Conservation (phyloP, 2,329 filamentous ascomycete genomes). For the Nothophoma quercina region DNA sequence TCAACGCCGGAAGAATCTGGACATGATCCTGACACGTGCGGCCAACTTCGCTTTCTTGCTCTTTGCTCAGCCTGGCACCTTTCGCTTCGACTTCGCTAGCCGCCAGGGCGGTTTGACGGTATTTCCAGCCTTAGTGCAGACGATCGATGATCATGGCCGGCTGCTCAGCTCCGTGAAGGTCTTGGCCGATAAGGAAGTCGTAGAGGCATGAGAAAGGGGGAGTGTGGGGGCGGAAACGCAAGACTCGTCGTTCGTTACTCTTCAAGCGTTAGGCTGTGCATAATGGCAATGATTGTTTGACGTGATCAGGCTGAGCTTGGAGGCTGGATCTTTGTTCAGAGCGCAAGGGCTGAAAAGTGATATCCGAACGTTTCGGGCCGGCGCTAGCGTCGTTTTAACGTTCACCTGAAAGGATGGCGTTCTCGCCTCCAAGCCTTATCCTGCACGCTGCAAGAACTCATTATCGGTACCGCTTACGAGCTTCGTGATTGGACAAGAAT, state of each 20-base stretch:
- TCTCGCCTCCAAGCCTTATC: neutral
- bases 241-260: neutral
- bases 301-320: neutral
- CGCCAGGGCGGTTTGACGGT: conserved; percentile 21
- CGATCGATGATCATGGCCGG: conserved; percentile 33
- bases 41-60: conserved; percentile 38
- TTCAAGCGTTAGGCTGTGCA: neutral
- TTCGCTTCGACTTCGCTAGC: conserved; percentile 36
- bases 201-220: conserved; percentile 1
- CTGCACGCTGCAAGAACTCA: conserved; percentile 1
- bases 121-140: conserved; percentile 41
- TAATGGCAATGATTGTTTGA: neutral
- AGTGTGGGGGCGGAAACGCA: neutral
- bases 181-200: conserved; percentile 27
- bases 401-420: neutral
- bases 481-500: neutral
- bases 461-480: neutral
- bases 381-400: neutral
- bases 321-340: neutral
- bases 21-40: conserved; percentile 40
- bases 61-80: conserved; percentile 42
- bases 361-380: neutral
- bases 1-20: conserved; percentile 36
- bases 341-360: neutral
- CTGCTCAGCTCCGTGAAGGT: conserved; percentile 21